Conservation (phyloP, 1,139 yeast genomes). For the Candida frijolesensis region DNA sequence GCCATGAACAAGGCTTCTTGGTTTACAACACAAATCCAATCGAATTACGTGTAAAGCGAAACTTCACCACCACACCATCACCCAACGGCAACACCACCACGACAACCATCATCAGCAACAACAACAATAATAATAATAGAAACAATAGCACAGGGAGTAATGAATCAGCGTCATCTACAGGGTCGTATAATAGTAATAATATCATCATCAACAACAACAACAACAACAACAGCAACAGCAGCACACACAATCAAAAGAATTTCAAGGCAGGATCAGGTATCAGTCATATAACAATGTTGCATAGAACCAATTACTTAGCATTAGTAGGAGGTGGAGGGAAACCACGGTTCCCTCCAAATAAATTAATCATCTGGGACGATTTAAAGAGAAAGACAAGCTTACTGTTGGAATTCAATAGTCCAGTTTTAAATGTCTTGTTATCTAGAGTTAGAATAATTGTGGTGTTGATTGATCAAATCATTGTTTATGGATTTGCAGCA, state of each 20-base stretch:
- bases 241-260: background rate
- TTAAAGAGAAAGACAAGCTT: conserved; percentile 75
- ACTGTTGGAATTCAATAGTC: conserved; percentile 71
- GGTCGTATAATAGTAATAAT: conserved; percentile 1
- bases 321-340: conserved; percentile 84
- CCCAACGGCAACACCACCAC: background rate
- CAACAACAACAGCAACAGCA: background rate
- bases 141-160: conserved; percentile 11
- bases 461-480: conserved; percentile 64
- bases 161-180: conserved; percentile 8
- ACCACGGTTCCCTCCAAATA: conserved; percentile 78
- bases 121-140: conserved; percentile 2
- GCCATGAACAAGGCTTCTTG: conserved; percentile 78
- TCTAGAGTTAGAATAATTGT: conserved; percentile 78
- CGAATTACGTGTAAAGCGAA: conserved; percentile 73
- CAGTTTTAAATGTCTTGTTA: conserved; percentile 71
- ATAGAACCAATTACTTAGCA: conserved; percentile 87
- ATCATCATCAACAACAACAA: too few relatives aligned
- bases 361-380: conserved; percentile 89
- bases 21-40: conserved; percentile 91
- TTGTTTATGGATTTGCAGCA: conserved; percentile 77
- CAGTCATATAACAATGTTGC: conserved; percentile 79
- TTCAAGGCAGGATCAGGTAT: conserved; percentile 55
- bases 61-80: conserved; percentile 28
- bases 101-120: conserved; percentile 1